Evolutionary conservation across 345 rosid genomes (phyloP), one percentile per base, ranked within the genome.

Genomic region (Mallotus nudiflorus): DNA sequence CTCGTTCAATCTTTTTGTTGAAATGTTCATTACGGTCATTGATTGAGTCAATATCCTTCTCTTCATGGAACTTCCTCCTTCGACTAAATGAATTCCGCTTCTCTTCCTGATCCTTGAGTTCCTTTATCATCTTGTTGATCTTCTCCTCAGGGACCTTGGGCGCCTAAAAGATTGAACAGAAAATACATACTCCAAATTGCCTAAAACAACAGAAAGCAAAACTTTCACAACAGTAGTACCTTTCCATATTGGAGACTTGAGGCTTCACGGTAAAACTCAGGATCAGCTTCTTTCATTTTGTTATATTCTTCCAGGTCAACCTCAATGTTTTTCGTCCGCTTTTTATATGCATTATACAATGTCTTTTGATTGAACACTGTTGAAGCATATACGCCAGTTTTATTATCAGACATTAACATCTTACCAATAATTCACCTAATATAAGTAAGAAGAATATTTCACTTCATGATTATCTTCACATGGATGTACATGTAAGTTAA

Each of bases 1-100:
- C 98, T 35, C 98, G 83, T 68, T 92, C 99, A 29, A 95, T 95
- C 84, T 95, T 95, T 84, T 95, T 95, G 87, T 95, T 95, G 91
- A 95, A 95, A 78, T 92, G 99, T 84, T 95, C 99, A 73, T 95
- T 95, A 40, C 99, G 89, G 74, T 92, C 99, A 72, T 95, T 95
- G 86, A 95, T 95, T 0, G 99, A 95, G 82, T 95, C 99, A 1
- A 92, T 81, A 73, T 95, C 99, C 80, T 92, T 95, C 78, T 95
- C 99, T 46, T 95, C 98, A 25, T 85, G 85, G 81, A 89, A 95
- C 81, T 70, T 89, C 69, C 99, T 88, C 81, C 97, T 86, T 82
- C 98, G 83, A 81, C 99, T 90, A 78, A 92, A 95, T 25, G 96
- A 88, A 0, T 68, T 50, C 72, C 91, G 85, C 70, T 92, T 95